Conservation (phyloP, 352 stramenopile species). For the Pythium vanterpoolii region DNA sequence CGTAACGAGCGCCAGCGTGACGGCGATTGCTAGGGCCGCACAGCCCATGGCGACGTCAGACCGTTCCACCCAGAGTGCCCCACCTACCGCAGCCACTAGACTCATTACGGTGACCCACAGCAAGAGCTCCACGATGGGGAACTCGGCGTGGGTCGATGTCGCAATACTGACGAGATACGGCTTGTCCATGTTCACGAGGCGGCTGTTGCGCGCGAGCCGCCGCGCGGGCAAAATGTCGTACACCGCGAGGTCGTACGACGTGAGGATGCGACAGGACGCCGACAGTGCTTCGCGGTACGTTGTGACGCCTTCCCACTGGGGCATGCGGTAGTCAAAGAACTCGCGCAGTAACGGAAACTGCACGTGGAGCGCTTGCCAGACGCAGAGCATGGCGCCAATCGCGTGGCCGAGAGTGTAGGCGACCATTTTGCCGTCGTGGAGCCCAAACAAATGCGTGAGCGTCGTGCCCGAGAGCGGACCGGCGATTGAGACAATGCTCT, state of each 20-base stretch:
- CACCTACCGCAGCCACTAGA: background rate
- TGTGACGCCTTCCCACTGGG: conserved; percentile 39
- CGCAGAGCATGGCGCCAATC: conserved; percentile 31
- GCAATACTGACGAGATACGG: conserved; percentile 64
- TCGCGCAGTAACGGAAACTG: conserved; percentile 40
- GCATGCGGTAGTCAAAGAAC: conserved; percentile 52
- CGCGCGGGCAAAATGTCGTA: conserved; percentile 47
- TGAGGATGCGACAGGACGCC: conserved; percentile 31
- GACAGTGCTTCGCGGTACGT: conserved; percentile 35
- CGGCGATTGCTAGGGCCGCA: conserved; percentile 12
- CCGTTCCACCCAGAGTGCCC: background rate
- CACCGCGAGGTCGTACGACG: conserved; percentile 41
- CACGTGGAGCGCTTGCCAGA: conserved; percentile 40
- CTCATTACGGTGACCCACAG: background rate
- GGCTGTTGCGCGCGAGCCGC: conserved; percentile 44
- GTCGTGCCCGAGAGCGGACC: conserved; percentile 55
- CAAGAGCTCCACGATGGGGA: conserved; percentile 30
- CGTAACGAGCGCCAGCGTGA: conserved; percentile 27
- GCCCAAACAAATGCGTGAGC: conserved; percentile 46
- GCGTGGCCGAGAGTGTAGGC: conserved; percentile 34
- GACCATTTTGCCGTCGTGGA: conserved; percentile 35
- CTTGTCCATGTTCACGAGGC: conserved; percentile 57
- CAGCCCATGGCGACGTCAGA: background rate
- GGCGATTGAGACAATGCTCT: conserved; percentile 56
- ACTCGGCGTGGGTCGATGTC: conserved; percentile 43